Percentiles rank a stretch among this genome's conserved stretches.
Evolutionary conservation across 169 alveolate species (phyloP).

Genomic region (Plasmodium berghei): DNA sequence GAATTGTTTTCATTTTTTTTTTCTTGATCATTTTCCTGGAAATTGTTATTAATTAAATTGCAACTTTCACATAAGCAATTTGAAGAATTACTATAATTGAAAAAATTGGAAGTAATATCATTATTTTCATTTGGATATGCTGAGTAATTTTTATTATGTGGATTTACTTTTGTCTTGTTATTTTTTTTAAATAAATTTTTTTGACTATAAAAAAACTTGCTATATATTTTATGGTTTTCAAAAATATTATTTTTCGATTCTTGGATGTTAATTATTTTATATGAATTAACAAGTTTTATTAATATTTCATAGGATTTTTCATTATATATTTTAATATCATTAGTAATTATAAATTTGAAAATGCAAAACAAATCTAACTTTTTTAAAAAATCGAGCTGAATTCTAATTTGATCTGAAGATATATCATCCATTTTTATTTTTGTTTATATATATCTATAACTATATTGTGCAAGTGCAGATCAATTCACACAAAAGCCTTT

Average conservation of each 20-base stretch:
- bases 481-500: too few relatives aligned
- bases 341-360: slow-evolving; percentile 76
- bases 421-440: slow-evolving; percentile 24
- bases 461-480: too few relatives aligned
- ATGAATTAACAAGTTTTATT: slow-evolving; percentile 36
- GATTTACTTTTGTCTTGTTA: too few relatives aligned
- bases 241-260: slow-evolving; percentile 20
- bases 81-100: not conserved
- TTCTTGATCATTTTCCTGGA: not conserved
- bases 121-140: not conserved
- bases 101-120: not conserved
- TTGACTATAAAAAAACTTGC: slow-evolving; percentile 2
- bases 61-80: not conserved
- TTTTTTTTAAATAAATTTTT: not conserved
- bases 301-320: slow-evolving; percentile 48
- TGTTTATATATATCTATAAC: not conserved
- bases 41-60: not conserved
- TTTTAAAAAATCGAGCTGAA: slow-evolving; percentile 77
- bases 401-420: slow-evolving; percentile 59
- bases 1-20: not conserved
- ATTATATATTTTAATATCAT: slow-evolving; percentile 76
- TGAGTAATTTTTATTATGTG: too few relatives aligned
- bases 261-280: slow-evolving; percentile 21
- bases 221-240: slow-evolving; percentile 20
- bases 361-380: slow-evolving; percentile 80